These are phyloP conservation scores for Nigrospora sphaerica DNA, from an alignment of 2,329 filamentous ascomycete genomes.

Conservation along the genomic window DNA sequence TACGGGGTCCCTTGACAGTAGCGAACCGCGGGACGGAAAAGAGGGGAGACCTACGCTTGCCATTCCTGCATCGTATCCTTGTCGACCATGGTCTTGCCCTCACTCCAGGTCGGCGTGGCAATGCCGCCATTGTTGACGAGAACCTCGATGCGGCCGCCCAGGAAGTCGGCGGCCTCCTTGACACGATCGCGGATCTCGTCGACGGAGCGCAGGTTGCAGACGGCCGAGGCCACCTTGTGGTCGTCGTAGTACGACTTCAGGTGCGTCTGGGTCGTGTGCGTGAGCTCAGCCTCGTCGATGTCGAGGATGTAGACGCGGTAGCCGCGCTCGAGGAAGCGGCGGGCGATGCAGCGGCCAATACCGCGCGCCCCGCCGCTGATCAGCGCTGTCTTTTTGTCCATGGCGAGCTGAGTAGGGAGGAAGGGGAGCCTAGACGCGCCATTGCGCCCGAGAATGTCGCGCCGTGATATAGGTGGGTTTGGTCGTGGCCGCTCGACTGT, in stretches of 20 bases:
- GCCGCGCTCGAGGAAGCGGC: constrained; percentile 31
- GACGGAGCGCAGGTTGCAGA: constrained; percentile 33
- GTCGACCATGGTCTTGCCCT: constrained; percentile 38
- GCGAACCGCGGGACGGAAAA: neutral
- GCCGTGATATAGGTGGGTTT: no score
- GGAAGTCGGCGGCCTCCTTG: constrained; percentile 24
- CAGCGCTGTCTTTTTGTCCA: constrained; percentile 1
- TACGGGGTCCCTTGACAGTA: neutral
- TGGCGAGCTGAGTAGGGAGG: no score
- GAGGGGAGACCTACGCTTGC: constrained; percentile 20
- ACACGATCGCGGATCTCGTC: constrained; percentile 26
- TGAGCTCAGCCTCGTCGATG: constrained; percentile 29
- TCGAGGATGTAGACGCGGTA: constrained; percentile 37
- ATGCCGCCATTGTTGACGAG: constrained; percentile 32
- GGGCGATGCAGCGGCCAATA: constrained; percentile 35
- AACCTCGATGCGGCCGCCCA: constrained; percentile 28
- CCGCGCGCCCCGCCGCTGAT: constrained; percentile 30
- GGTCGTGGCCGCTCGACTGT: no score
- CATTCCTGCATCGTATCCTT: constrained; percentile 32
- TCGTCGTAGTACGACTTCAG: constrained; percentile 17
- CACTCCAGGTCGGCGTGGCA: constrained; percentile 28
- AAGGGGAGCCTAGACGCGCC: no score
- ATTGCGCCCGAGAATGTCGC: no score
- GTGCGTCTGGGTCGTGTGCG: constrained; percentile 23
- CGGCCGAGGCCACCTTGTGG: constrained; percentile 21